phyloP scores from a whole-genome alignment of 306 rosid species.

The Urtica urens region DNA sequence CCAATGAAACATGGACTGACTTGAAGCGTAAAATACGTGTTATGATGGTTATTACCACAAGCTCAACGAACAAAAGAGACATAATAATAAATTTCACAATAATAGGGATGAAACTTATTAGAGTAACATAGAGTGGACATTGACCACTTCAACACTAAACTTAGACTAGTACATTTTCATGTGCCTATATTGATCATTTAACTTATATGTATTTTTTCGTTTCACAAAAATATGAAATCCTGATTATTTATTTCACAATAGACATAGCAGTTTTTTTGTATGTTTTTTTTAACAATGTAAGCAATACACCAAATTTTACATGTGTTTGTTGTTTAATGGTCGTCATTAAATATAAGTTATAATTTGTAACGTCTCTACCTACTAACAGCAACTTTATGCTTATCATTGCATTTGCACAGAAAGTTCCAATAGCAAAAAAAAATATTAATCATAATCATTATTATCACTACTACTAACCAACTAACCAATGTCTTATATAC shows the following conservation, averaged over 20 bases:
- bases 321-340: background rate
- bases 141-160: constrained; percentile 8
- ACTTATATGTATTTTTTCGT: background rate
- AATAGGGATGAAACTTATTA: background rate
- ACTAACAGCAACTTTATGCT: background rate
- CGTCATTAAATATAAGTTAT: background rate
- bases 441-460: no score
- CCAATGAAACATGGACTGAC: no score
- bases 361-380: constrained; percentile 2
- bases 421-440: no score
- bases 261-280: no score
- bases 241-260: background rate
- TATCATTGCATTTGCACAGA: background rate
- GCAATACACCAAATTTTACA: no score
- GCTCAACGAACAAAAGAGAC: background rate
- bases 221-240: no score
- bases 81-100: background rate
- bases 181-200: background rate
- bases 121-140: background rate
- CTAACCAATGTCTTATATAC: no score
- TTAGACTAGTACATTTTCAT: background rate
- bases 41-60: background rate
- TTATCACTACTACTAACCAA: no score
- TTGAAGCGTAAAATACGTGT: background rate
- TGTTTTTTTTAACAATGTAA: no score